Percentiles rank a stretch among this genome's conserved stretches.
phyloP scores from a whole-genome alignment of 2,329 filamentous ascomycete genomes.

The Colletotrichum sansevieriae region DNA sequence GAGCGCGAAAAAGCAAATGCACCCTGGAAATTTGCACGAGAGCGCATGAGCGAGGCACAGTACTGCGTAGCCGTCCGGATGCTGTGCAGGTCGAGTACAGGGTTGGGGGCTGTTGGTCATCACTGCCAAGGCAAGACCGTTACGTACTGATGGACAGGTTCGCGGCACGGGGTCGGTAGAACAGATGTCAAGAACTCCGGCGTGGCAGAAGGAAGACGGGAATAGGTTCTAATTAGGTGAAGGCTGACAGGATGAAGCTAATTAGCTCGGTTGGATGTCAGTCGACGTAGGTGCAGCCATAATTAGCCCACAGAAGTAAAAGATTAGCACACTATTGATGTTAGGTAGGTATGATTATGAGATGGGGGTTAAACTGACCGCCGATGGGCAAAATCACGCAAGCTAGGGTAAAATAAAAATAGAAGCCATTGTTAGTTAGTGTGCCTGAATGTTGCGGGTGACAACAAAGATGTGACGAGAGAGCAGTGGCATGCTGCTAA shows the following conservation, averaged over 20 bases:
- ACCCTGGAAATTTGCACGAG: slow-evolving; percentile 14
- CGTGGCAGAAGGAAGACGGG: too few species aligned
- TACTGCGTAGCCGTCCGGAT: slow-evolving; percentile 7
- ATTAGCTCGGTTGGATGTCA: slow-evolving; percentile 15
- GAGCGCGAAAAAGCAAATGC: slow-evolving; percentile 23
- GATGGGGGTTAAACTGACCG: slow-evolving; percentile 13
- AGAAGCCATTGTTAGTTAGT: slow-evolving; percentile 44
- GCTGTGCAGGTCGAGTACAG: slow-evolving; percentile 13
- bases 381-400: slow-evolving; percentile 33
- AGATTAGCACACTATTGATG: slow-evolving; percentile 15
- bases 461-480: slow-evolving; percentile 39
- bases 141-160: slow-evolving; percentile 45
- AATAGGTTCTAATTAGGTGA: background rate
- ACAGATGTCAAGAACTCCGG: slow-evolving; percentile 16
- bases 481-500: slow-evolving; percentile 20
- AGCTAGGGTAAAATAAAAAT: slow-evolving; percentile 54
- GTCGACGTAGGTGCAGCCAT: slow-evolving; percentile 11
- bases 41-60: slow-evolving; percentile 10
- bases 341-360: slow-evolving; percentile 14
- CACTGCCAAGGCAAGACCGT: slow-evolving; percentile 20
- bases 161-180: slow-evolving; percentile 18
- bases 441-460: slow-evolving; percentile 37
- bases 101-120: slow-evolving; percentile 26
- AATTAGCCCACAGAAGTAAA: slow-evolving; percentile 30
- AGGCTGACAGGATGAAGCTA: slow-evolving; percentile 7